Base-by-base conservation (phyloP, 768 basidiomycete species). In the Podaxis sp. region DNA sequence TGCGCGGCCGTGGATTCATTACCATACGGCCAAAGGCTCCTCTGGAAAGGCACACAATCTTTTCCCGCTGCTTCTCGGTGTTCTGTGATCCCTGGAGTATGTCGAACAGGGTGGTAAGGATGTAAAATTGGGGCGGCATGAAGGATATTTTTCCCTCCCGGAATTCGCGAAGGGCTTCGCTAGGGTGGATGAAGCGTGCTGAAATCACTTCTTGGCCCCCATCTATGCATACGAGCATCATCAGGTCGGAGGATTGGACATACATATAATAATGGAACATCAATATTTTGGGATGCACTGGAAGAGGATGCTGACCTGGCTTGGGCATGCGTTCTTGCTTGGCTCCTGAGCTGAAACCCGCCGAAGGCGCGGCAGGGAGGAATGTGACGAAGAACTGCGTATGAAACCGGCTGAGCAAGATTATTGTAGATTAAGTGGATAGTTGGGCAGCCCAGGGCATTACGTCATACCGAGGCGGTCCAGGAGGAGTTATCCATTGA, bases 121-220 rank as follows among this genome's bases (percentile, higher is more conserved):
- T 79, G 69, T 91, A 91, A 67, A 79, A 87, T 68, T 91, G 89
- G 11, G 89, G 89, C 16, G 89, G 88, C 85, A 89, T 85, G 48
- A 90, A 76, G 3, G 75, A 75, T 61, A 90, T 84, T 60, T 77
- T 76, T 21, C 79, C 74, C 32, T 74, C 73, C 18, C 68, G 70
- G 67, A 81, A 85, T 68, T 85, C 84, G 1, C 74, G 70, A 52
- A 91, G 72, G 18, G 83, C 85, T 14, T 72, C 73, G 5, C 64
- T 67, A 0, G 87, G 87, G 64, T 81, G 83, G 32, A 88, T 60
- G 69, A 89, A 91, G n/a, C 83, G 82, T 2, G 87, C 82, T 40
- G 82, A 79, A 53, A 89, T 77, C 60, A 91, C 85, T 72, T 91
- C 89, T 65, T 82, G 81, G 0, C 85, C 84, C 50, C 86, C 86